Percentiles rank a stretch among this genome's conserved stretches.
These are phyloP conservation scores for Alternaria sp. DNA, from an alignment of 2,329 filamentous ascomycete genomes.

Conservation along the genomic window DNA sequence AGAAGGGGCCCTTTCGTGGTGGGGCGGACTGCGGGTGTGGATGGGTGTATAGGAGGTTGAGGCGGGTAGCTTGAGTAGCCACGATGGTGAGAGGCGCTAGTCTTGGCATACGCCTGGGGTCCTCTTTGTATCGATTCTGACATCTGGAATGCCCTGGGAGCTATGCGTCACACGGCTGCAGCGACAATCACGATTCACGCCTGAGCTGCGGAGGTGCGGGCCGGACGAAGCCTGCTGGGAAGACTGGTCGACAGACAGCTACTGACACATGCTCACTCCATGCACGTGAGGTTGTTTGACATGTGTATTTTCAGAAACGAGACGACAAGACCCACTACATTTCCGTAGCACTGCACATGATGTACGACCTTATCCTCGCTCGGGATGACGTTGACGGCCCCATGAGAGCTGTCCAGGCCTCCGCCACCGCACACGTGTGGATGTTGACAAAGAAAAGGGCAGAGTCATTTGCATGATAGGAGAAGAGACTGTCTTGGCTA, in stretches of 20 bases:
- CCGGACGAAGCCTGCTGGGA: not conserved
- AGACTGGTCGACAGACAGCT: not conserved
- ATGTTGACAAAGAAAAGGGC: not conserved
- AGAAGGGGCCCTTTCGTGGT: conserved; percentile 34
- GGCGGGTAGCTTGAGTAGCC: conserved; percentile 12
- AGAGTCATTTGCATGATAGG: not conserved
- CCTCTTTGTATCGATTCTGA: conserved; percentile 14
- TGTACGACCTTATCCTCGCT: not conserved
- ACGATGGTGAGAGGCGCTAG: conserved; percentile 23
- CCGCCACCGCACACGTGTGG: not conserved
- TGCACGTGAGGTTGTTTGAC: conserved; percentile 5
- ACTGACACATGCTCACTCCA: not conserved
- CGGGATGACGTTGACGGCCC: not conserved
- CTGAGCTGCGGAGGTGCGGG: not conserved
- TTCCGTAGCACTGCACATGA: not conserved
- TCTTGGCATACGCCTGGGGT: conserved; percentile 24
- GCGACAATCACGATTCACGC: conserved; percentile 1
- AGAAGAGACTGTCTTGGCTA: conserved; percentile 23
- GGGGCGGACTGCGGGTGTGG: conserved; percentile 40
- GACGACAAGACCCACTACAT: not conserved
- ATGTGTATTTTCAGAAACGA: not conserved
- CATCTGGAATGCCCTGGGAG: not conserved
- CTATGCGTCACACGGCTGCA: conserved; percentile 7
- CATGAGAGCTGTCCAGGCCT: not conserved
- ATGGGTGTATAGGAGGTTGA: conserved; percentile 32